Conservation (phyloP, 2,329 filamentous ascomycete genomes). For the Aspergillus persii region DNA sequence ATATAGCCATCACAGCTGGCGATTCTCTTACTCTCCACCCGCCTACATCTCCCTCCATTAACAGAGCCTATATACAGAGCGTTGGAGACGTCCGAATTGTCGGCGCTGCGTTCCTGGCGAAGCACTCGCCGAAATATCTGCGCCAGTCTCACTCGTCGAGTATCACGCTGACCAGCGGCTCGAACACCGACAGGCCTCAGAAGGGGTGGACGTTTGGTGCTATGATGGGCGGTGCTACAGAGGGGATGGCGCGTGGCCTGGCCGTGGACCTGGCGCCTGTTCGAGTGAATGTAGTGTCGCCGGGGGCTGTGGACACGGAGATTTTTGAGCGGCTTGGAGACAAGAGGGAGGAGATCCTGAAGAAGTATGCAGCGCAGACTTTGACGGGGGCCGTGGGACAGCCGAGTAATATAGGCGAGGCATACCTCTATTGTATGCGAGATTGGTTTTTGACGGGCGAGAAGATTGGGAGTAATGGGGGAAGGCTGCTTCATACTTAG, state of each 20-base stretch:
- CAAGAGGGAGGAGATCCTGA: slow-evolving; percentile 24
- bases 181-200: slow-evolving; percentile 33
- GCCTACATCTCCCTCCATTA: too few relatives aligned
- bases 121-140: slow-evolving; percentile 39
- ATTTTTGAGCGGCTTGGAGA: slow-evolving; percentile 27
- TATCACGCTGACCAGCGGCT: slow-evolving; percentile 43
- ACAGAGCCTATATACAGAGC: too few relatives aligned
- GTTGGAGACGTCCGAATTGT: too few relatives aligned
- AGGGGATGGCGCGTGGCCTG: slow-evolving; percentile 37
- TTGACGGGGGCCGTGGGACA: slow-evolving; percentile 27
- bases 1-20: too few relatives aligned
- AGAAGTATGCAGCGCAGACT: slow-evolving; percentile 15
- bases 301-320: slow-evolving; percentile 43
- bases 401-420: slow-evolving; percentile 43
- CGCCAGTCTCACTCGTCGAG: slow-evolving; percentile 25
- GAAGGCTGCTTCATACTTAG: too few relatives aligned
- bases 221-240: slow-evolving; percentile 21
- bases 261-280: slow-evolving; percentile 43
- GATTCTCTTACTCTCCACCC: too few relatives aligned
- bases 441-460: slow-evolving; percentile 40
- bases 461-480: too few relatives aligned
- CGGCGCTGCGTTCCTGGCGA: slow-evolving; percentile 13
- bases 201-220: slow-evolving; percentile 33
- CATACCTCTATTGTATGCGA: slow-evolving; percentile 46
- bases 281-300: slow-evolving; percentile 42